Conservation (phyloP, 2,329 filamentous ascomycete species). For the Aspergillus luchuensis region DNA sequence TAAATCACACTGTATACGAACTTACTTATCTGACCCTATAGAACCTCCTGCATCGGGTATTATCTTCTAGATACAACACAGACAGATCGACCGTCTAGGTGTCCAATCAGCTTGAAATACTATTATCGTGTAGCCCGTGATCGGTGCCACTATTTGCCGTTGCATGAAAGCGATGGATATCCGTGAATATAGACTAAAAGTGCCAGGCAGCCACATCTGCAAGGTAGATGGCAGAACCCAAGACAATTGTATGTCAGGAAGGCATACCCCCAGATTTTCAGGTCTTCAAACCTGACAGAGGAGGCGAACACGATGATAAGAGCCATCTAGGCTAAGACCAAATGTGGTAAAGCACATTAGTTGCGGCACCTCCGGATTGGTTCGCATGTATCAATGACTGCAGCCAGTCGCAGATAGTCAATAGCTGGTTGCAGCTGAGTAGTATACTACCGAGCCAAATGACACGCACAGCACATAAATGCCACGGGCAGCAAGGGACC, state of each 20-base stretch:
- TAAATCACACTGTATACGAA: too few relatives aligned
- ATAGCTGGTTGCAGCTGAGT: too few relatives aligned
- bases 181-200: not conserved
- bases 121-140: not conserved
- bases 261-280: not conserved
- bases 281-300: not conserved
- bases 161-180: not conserved
- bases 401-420: not conserved
- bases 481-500: not conserved
- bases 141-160: not conserved
- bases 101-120: not conserved
- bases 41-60: too few relatives aligned
- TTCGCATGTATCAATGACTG: not conserved
- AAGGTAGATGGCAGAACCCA: not conserved
- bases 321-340: not conserved
- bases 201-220: not conserved
- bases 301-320: not conserved
- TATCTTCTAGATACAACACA: not conserved
- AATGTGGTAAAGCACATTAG: not conserved
- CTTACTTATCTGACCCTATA: too few relatives aligned
- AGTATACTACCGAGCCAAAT: not conserved
- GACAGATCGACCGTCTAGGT: not conserved
- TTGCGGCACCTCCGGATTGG: not conserved
- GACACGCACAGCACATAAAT: not conserved
- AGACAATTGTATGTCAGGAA: not conserved